A percentile compares a stretch with the other conserved stretches of the same genome.
Evolutionary conservation across 306 rosid genomes (phyloP).

Genomic region (Acacia acuminata): DNA sequence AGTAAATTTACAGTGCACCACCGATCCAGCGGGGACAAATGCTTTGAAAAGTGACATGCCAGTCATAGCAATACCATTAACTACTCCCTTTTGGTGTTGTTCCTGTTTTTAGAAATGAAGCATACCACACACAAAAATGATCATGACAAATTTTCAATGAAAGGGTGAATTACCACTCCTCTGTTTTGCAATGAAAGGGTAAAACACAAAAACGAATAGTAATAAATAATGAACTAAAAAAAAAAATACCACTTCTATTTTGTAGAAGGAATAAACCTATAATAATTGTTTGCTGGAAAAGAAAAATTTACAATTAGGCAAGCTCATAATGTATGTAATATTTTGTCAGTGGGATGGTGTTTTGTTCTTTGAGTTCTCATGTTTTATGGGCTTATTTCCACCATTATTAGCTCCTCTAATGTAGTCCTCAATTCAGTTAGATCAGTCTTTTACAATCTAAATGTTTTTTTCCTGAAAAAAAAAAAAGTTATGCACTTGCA

Average conservation of each 20-base stretch:
- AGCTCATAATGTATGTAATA: background rate
- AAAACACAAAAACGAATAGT: background rate
- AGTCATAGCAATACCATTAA: conserved; percentile 88
- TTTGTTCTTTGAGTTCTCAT: background rate
- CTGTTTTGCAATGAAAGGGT: too few species aligned
- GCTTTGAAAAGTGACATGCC: conserved; percentile 86
- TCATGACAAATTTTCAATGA: background rate
- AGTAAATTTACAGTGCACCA: conserved; percentile 67
- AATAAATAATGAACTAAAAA: background rate
- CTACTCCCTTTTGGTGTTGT: conserved; percentile 85
- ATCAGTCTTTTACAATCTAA: background rate
- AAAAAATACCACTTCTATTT: conserved; percentile 71
- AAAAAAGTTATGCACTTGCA: background rate
- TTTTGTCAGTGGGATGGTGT: background rate
- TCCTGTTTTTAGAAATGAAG: conserved; percentile 43
- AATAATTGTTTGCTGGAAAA: conserved; percentile 42
- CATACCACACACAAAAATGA: background rate
- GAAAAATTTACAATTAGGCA: background rate
- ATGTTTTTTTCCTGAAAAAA: background rate
- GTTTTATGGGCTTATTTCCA: background rate
- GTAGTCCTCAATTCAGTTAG: background rate
- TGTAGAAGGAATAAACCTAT: conserved; percentile 74
- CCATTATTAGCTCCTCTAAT: background rate
- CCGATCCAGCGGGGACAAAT: conserved; percentile 73
- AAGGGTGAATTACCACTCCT: too few species aligned